phyloP scores from a whole-genome alignment of 2,329 filamentous ascomycete genomes.

The Sporothrix sp. region DNA sequence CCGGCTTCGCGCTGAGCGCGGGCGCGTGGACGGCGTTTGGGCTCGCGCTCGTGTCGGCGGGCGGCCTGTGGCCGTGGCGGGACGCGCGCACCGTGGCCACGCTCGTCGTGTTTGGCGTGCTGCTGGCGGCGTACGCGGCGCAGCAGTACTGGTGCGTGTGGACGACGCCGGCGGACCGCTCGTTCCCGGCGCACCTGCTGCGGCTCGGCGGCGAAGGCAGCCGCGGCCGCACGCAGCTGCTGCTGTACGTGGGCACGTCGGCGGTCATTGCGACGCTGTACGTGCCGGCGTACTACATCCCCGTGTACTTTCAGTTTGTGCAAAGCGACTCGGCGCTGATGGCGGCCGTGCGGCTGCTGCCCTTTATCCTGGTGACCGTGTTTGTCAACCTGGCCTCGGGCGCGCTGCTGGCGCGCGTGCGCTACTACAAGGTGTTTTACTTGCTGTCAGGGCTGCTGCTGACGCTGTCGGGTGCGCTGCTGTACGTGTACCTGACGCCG shows the following conservation, averaged over 20 bases:
- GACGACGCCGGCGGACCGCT: constrained; percentile 29
- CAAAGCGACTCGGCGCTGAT: constrained; percentile 29
- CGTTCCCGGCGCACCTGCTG: constrained; percentile 38
- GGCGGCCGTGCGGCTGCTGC: constrained; percentile 30
- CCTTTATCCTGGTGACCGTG: constrained; percentile 25
- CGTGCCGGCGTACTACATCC: constrained; percentile 39
- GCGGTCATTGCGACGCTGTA: constrained; percentile 26
- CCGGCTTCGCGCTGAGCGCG: constrained; percentile 35
- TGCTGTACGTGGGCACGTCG: constrained; percentile 31
- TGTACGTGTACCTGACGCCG: constrained; percentile 18
- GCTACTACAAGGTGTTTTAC: constrained; percentile 20
- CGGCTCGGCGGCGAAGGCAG: neutral
- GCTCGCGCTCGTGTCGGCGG: constrained; percentile 41
- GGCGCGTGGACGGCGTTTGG: constrained; percentile 32
- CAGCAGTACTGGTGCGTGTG: constrained; percentile 34
- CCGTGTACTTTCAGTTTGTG: constrained; percentile 42
- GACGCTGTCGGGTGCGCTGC: constrained; percentile 15
- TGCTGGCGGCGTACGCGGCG: constrained; percentile 22
- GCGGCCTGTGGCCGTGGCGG: constrained; percentile 38
- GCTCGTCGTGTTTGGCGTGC: constrained; percentile 30
- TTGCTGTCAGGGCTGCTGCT: constrained; percentile 16
- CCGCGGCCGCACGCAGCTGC: constrained; percentile 25
- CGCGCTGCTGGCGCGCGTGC: constrained; percentile 8
- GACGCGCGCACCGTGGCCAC: constrained; percentile 36
- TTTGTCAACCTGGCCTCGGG: constrained; percentile 20